These are phyloP conservation scores for Trypanosomatidae sp. DNA, from an alignment of 208 protist genomes.

Conservation along the genomic window DNA sequence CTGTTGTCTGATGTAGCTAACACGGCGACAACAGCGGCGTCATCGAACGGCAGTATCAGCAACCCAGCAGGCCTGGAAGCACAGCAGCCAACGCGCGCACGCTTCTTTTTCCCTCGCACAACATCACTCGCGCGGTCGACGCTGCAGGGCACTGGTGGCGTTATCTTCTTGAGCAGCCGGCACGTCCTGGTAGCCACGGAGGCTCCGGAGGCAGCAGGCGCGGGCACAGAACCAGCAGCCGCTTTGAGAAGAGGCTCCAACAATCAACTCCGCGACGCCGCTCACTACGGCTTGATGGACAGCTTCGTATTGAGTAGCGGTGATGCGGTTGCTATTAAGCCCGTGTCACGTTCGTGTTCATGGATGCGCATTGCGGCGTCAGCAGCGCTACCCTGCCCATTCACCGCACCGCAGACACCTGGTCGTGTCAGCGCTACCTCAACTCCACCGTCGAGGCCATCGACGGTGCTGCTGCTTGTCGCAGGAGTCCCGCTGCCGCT, in stretches of 20 bases:
- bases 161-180: constrained; percentile 50
- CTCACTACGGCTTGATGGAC: constrained; percentile 10
- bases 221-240: neutral
- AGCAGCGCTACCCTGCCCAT: constrained; percentile 12
- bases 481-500: neutral
- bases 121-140: constrained; percentile 9
- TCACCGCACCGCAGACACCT: neutral
- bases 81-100: neutral
- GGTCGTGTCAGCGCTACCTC: neutral
- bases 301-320: constrained; percentile 13
- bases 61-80: neutral
- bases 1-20: neutral
- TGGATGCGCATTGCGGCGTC: constrained; percentile 14
- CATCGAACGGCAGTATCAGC: neutral
- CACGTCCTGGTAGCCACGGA: constrained; percentile 51
- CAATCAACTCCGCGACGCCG: neutral
- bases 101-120: constrained; percentile 17
- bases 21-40: neutral
- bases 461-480: constrained; percentile 7
- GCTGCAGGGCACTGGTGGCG: constrained; percentile 24
- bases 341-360: neutral
- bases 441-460: neutral
- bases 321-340: neutral
- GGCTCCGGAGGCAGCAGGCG: neutral
- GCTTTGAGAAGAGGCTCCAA: neutral